These are phyloP conservation scores for Talinum fruticosum DNA, from an alignment of 148 eudicot genomes.

Conservation along the genomic window DNA sequence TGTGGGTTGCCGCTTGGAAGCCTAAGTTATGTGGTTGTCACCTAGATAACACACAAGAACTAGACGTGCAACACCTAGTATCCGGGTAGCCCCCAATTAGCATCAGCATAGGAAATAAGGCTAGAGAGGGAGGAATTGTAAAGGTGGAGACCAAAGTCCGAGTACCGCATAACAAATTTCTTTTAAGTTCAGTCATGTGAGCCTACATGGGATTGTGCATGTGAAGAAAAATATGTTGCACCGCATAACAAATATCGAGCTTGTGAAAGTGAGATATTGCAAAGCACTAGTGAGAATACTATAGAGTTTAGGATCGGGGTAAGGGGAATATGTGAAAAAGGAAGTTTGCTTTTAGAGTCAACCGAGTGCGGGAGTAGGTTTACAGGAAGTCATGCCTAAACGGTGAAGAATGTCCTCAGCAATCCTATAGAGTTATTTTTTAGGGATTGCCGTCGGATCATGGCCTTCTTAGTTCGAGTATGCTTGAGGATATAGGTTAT, in stretches of 20 bases:
- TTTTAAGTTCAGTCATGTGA: not conserved
- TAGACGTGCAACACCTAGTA: not conserved
- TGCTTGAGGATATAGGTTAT: not conserved
- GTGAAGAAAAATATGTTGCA: not conserved
- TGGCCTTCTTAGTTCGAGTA: too few relatives aligned
- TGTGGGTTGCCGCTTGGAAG: not conserved
- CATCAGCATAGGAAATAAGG: not conserved
- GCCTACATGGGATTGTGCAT: not conserved
- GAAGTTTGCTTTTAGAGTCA: not conserved
- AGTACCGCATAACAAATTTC: not conserved
- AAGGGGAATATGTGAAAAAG: not conserved
- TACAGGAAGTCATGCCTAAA: not conserved
- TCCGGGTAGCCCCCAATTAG: not conserved
- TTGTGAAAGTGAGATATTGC: not conserved
- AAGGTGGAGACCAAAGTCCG: not conserved
- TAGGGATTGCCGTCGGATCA: too few relatives aligned
- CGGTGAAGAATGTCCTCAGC: not conserved
- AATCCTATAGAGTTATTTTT: too few relatives aligned
- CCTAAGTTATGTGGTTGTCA: not conserved
- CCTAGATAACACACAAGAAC: not conserved
- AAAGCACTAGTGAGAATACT: not conserved
- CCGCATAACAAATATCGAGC: not conserved
- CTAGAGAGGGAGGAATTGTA: not conserved
- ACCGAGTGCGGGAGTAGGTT: not conserved
- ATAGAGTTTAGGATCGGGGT: not conserved